Conservation (phyloP, 768 basidiomycete genomes). For the Coprinopsis sp. region DNA sequence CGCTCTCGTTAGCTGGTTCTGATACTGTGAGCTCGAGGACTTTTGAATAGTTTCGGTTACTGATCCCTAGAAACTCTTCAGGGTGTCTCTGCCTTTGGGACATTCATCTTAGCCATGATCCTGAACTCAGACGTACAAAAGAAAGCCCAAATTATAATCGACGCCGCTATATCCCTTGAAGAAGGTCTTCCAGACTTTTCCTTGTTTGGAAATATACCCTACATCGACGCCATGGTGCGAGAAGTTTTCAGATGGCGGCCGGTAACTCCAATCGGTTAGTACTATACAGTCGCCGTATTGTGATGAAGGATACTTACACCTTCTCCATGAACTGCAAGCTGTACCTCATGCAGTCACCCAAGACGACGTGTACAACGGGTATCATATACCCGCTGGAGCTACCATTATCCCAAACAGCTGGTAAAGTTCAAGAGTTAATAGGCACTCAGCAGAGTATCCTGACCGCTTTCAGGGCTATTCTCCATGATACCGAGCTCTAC, state of each 20-base stretch:
- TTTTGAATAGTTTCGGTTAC: not conserved
- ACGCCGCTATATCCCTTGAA: not conserved
- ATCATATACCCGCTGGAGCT: conserved; percentile 9
- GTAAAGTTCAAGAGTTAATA: not conserved
- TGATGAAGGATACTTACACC: not conserved
- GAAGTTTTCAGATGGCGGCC: conserved; percentile 4
- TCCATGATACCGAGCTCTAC: conserved; percentile 5
- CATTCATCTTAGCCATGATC: conserved; percentile 8
- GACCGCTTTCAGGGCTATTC: not conserved
- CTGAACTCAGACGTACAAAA: conserved; percentile 9
- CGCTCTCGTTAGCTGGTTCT: too few relatives aligned
- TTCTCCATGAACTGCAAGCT: not conserved
- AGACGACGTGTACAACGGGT: conserved; percentile 13
- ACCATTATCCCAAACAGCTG: conserved; percentile 8
- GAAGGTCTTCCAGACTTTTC: conserved; percentile 3
- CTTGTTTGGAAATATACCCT: not conserved
- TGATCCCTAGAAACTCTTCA: not conserved
- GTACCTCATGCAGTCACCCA: conserved; percentile 7
- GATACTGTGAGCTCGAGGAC: not conserved
- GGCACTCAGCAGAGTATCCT: not conserved
- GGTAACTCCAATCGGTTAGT: conserved; percentile 1
- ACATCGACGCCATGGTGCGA: conserved; percentile 2
- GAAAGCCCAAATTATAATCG: conserved; percentile 10
- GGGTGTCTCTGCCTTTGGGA: conserved; percentile 5
- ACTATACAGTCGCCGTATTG: not conserved